Percentiles rank a stretch among this genome's conserved stretches.
phyloP scores from a whole-genome alignment of 352 stramenopile species.

The Pythium coloratum region DNA sequence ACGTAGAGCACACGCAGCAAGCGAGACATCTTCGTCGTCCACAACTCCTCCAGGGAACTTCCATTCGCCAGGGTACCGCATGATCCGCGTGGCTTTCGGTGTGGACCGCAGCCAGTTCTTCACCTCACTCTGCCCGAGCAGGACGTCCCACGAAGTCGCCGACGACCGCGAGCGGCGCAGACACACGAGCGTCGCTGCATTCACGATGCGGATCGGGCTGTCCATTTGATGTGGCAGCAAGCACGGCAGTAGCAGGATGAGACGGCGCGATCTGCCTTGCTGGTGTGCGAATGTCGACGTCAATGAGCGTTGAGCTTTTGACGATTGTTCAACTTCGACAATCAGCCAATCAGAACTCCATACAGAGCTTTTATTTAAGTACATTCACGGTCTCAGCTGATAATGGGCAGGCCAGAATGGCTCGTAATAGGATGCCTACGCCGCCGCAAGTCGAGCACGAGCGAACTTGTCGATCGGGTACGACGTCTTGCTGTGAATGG shows the following conservation, averaged over 20 bases:
- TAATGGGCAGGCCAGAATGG: no score
- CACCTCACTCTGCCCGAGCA: constrained; percentile 62
- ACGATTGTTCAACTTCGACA: background rate
- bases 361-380: constrained; percentile 1
- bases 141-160: constrained; percentile 48
- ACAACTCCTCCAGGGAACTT: constrained; percentile 61
- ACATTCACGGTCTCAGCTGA: background rate
- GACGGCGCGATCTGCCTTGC: no score
- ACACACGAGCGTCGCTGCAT: constrained; percentile 38
- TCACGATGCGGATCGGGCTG: constrained; percentile 30
- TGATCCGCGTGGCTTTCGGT: constrained; percentile 37
- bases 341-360: constrained; percentile 14
- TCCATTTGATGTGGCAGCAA: constrained; percentile 13
- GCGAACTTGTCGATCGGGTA: constrained; percentile 40
- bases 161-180: constrained; percentile 25
- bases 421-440: background rate
- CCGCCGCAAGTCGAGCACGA: constrained; percentile 1
- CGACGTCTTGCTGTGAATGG: constrained; percentile 43
- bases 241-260: background rate
- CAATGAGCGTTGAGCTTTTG: background rate
- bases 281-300: no score
- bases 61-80: constrained; percentile 69
- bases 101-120: constrained; percentile 70
- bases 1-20: constrained; percentile 41
- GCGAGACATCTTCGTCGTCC: constrained; percentile 38